phyloP scores from a whole-genome alignment of 352 stramenopile species.

The Phytophthora niederhauseri region DNA sequence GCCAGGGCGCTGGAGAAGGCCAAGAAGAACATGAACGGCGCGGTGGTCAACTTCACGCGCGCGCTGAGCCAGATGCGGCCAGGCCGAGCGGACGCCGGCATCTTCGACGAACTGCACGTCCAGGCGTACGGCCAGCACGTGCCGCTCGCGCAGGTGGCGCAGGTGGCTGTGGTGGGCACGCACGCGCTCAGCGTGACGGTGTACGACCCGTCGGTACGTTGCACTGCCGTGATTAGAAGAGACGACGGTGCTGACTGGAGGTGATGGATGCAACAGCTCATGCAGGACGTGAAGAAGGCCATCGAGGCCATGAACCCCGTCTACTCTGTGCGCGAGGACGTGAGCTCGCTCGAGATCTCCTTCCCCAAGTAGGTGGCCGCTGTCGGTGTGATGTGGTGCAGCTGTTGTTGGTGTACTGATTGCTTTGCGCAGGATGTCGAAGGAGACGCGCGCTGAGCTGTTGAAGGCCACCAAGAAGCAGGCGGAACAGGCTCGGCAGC shows the following conservation, averaged over 20 bases:
- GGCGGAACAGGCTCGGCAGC: constrained; percentile 78
- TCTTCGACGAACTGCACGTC: constrained; percentile 84
- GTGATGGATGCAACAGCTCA: constrained; percentile 41
- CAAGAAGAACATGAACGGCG: constrained; percentile 84
- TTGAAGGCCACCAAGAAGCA: constrained; percentile 86
- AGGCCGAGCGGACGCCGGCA: constrained; percentile 75
- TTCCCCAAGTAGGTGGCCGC: constrained; percentile 68
- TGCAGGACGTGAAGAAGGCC: constrained; percentile 72
- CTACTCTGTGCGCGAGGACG: constrained; percentile 76
- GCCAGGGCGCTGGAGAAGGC: constrained; percentile 56
- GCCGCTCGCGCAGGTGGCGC: constrained; percentile 74
- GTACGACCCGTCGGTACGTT: constrained; percentile 80
- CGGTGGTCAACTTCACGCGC: constrained; percentile 79
- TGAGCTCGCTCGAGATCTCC: constrained; percentile 67
- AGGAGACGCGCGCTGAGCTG: constrained; percentile 82
- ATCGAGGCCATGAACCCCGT: constrained; percentile 81
- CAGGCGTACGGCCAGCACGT: constrained; percentile 84
- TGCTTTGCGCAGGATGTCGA: constrained; percentile 66
- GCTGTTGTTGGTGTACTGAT: constrained; percentile 4
- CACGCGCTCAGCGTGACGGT: constrained; percentile 75
- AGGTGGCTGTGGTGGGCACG: constrained; percentile 69
- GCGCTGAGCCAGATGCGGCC: constrained; percentile 79
- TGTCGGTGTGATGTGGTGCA: background rate
- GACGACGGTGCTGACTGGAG: constrained; percentile 10
- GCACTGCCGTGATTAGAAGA: background rate